phyloP scores from a whole-genome alignment of 2,329 filamentous ascomycete genomes.

The Rachicladosporium sp. region DNA sequence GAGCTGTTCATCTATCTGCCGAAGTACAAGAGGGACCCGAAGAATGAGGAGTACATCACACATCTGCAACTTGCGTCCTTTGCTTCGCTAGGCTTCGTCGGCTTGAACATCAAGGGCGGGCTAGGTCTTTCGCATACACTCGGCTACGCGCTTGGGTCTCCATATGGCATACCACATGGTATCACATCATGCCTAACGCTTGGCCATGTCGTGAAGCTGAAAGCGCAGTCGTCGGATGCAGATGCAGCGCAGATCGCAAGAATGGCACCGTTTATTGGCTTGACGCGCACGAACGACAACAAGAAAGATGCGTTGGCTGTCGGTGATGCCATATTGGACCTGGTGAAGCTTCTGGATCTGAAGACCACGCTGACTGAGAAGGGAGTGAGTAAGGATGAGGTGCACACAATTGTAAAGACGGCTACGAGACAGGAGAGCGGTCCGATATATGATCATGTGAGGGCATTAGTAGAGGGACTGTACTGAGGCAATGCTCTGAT shows the following conservation, averaged over 20 bases:
- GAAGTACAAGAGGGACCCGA: slow-evolving; percentile 33
- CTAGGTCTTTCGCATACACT: slow-evolving; percentile 33
- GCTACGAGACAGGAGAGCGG: slow-evolving; percentile 33
- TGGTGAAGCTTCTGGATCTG: slow-evolving; percentile 33
- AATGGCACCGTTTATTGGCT: slow-evolving; percentile 32
- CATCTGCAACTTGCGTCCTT: slow-evolving; percentile 42
- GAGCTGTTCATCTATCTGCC: slow-evolving; percentile 38
- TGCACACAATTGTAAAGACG: slow-evolving; percentile 31
- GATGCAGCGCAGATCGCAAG: slow-evolving; percentile 36
- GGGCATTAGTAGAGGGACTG: slow-evolving; percentile 30
- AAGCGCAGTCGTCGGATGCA: slow-evolving; percentile 30
- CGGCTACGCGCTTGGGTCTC: slow-evolving; percentile 41
- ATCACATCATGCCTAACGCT: slow-evolving; percentile 44
- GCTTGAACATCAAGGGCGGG: slow-evolving; percentile 38
- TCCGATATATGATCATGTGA: slow-evolving; percentile 30
- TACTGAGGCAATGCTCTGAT: slow-evolving; percentile 17
- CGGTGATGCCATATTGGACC: slow-evolving; percentile 30
- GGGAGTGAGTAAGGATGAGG: slow-evolving; percentile 29
- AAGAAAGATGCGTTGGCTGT: slow-evolving; percentile 33
- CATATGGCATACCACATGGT: slow-evolving; percentile 45
- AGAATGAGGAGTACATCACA: slow-evolving; percentile 38
- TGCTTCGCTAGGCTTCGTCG: slow-evolving; percentile 38
- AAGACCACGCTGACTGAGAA: slow-evolving; percentile 36
- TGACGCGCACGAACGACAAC: slow-evolving; percentile 27
- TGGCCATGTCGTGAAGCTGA: slow-evolving; percentile 42